Conservation (phyloP, 2,329 filamentous ascomycete genomes). For the Fusarium sp. region DNA sequence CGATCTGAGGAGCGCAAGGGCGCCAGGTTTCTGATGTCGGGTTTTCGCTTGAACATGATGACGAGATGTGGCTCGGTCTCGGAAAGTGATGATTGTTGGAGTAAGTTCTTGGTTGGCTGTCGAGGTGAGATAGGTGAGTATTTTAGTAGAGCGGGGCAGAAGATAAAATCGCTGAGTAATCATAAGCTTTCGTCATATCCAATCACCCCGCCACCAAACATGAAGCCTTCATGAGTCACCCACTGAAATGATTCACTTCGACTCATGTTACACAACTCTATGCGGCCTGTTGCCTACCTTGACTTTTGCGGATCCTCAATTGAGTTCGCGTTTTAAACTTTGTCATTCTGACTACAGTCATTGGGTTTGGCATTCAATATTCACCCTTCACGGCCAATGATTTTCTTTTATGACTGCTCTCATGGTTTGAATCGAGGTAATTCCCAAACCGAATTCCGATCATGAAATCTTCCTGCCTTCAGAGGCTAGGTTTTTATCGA, state of each 20-base stretch:
- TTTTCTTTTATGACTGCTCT: too few relatives aligned
- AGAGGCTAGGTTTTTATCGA: accelerated
- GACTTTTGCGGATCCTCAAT: accelerated
- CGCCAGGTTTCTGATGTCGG: conserved; percentile 37
- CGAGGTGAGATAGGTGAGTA: not conserved
- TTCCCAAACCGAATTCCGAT: not conserved
- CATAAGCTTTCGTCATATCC: conserved; percentile 9
- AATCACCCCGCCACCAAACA: not conserved
- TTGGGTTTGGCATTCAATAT: not conserved
- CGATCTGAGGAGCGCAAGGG: conserved; percentile 38
- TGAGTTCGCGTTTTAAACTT: accelerated
- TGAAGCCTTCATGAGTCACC: not conserved
- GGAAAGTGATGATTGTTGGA: too few relatives aligned
- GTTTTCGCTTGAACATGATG: conserved; percentile 38
- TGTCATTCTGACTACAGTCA: too few relatives aligned
- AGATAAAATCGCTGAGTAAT: conserved; percentile 10
- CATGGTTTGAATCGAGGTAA: not conserved
- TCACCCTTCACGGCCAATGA: not conserved
- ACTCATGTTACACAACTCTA: not conserved
- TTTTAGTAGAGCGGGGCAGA: conserved; percentile 17
- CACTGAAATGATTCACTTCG: not conserved
- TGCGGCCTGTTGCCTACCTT: not conserved
- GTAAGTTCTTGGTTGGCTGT: not conserved
- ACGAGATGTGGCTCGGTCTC: not conserved
- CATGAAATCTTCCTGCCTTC: accelerated